Evolutionary conservation across 768 basidiomycete genomes (phyloP).

Genomic region (Lactarius pseudohatsudake): DNA sequence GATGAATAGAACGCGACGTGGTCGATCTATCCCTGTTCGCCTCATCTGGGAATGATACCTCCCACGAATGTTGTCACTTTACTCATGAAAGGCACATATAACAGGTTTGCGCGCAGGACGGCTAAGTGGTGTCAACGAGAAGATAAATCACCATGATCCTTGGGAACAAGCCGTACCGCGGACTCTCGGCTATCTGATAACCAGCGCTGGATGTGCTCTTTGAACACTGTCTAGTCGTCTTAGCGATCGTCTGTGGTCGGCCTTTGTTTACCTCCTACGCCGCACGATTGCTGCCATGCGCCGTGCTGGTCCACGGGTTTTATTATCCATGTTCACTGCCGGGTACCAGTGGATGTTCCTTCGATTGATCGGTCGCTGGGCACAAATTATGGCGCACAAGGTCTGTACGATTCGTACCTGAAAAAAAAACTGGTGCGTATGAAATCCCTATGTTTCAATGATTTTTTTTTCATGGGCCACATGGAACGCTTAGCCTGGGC

Average conservation of each 20-base stretch:
- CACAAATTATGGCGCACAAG: background rate
- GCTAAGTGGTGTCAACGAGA: background rate
- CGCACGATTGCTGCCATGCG: background rate
- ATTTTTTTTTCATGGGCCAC: background rate
- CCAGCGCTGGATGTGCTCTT: background rate
- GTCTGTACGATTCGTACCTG: background rate
- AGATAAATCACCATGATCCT: background rate
- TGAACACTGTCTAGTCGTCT: background rate
- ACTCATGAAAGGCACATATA: background rate
- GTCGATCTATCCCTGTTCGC: background rate
- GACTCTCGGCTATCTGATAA: slow-evolving; percentile 1
- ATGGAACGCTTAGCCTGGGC: background rate
- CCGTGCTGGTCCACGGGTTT: background rate
- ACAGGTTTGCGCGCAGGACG: background rate
- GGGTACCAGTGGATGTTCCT: background rate
- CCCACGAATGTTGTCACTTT: background rate
- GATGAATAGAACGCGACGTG: background rate
- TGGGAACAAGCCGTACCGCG: background rate
- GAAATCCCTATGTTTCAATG: background rate
- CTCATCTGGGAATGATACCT: background rate
- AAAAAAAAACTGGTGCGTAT: background rate
- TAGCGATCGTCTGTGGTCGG: background rate
- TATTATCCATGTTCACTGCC: background rate
- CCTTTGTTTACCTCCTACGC: background rate
- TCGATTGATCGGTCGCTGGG: background rate